phyloP scores from a whole-genome alignment of 108 stramenopile genomes.

The Chaetoceros muelleri region DNA sequence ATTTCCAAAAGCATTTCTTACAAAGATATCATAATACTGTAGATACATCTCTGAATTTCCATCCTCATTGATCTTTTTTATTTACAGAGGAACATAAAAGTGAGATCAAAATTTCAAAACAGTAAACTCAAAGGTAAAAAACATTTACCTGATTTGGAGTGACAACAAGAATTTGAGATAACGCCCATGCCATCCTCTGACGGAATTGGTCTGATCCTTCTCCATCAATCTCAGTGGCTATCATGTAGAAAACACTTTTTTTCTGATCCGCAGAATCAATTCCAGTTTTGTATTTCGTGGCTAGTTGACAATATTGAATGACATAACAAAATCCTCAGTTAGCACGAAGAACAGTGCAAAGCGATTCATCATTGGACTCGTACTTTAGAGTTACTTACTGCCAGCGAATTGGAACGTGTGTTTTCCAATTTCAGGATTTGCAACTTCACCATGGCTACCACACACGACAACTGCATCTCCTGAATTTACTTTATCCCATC shows the following conservation, averaged over 20 bases:
- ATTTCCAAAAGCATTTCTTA: slow-evolving; percentile 52
- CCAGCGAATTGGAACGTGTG: background rate
- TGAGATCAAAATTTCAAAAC: no score
- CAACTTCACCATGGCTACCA: slow-evolving; percentile 34
- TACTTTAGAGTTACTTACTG: background rate
- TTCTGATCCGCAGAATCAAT: slow-evolving; percentile 15
- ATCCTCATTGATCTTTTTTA: background rate
- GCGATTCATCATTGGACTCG: no score
- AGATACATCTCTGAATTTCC: background rate
- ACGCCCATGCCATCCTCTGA: slow-evolving; percentile 70
- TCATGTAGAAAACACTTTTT: slow-evolving; percentile 34
- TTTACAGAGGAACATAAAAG: no score
- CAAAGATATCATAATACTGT: background rate
- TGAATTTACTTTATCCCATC: background rate
- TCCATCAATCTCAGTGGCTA: slow-evolving; percentile 30
- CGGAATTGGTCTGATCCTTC: slow-evolving; percentile 46
- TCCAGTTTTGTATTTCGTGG: no score
- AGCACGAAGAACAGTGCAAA: no score
- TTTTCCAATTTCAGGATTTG: slow-evolving; percentile 6
- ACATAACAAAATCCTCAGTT: no score
- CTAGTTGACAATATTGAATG: no score
- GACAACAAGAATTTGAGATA: slow-evolving; percentile 47
- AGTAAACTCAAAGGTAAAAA: background rate
- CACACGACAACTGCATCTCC: slow-evolving; percentile 20
- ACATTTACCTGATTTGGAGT: background rate